Conservation (phyloP, 345 rosid species). For the Salix caprea region DNA sequence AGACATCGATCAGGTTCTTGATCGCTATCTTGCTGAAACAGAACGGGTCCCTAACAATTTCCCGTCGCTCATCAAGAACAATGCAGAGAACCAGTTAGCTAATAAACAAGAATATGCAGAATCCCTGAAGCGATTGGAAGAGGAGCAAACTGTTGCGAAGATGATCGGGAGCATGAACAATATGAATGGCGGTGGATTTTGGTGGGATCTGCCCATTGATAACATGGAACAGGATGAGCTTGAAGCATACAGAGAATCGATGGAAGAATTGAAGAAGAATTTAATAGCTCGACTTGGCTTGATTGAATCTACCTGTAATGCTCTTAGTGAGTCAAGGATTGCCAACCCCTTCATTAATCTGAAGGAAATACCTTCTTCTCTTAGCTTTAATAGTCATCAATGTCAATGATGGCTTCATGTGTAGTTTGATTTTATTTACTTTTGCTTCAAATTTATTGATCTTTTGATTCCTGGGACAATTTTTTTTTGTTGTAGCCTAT, state of each 20-base stretch:
- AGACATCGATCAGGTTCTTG: conserved; percentile 5
- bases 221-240: conserved; percentile 8
- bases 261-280: conserved; percentile 7
- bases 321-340: not conserved
- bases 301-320: not conserved
- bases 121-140: not conserved
- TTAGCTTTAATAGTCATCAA: too few species aligned
- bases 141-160: not conserved
- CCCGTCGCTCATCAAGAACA: not conserved
- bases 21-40: not conserved
- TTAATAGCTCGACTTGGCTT: not conserved
- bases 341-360: not conserved
- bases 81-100: not conserved
- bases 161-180: not conserved
- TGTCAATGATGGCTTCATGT: too few species aligned
- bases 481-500: too few species aligned
- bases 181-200: not conserved
- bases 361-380: not conserved
- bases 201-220: conserved; percentile 6
- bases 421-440: too few species aligned
- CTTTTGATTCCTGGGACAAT: conserved; percentile 18
- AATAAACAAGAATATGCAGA: not conserved
- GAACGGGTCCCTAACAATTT: not conserved
- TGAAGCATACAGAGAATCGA: conserved; percentile 3
- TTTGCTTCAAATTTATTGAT: not conserved